These are phyloP conservation scores for Pelargonium citronellum DNA, from an alignment of 441 rosid genomes.

Conservation along the genomic window DNA sequence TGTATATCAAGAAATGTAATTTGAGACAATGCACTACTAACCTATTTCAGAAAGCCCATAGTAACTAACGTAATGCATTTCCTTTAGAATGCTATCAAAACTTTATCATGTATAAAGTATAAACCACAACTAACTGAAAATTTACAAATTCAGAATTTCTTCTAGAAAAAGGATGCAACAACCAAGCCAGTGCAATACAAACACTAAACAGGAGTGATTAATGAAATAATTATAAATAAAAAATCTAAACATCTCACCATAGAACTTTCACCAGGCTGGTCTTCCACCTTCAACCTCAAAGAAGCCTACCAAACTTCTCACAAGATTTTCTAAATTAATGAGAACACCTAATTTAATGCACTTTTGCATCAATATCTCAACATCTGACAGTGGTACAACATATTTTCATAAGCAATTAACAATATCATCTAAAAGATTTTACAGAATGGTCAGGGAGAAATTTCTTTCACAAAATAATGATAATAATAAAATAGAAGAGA, in stretches of 20 bases:
- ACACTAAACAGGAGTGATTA: neutral
- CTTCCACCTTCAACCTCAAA: conserved; percentile 2
- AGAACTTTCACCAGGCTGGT: too few species aligned
- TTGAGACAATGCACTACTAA: neutral
- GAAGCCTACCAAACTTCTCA: neutral
- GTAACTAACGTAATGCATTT: neutral
- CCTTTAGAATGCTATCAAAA: neutral
- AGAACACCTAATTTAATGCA: neutral
- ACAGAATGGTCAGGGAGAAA: neutral
- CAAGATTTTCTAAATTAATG: neutral
- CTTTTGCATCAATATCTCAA: neutral
- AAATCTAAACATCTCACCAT: too few species aligned
- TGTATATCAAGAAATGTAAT: neutral
- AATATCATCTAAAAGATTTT: neutral
- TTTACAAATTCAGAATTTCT: neutral
- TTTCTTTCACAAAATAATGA: neutral
- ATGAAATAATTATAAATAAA: neutral
- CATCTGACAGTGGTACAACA: neutral
- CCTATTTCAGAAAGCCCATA: neutral
- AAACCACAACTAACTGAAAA: neutral
- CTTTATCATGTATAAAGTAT: neutral
- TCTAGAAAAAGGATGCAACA: neutral
- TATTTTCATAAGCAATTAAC: neutral
- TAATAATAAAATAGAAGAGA: neutral
- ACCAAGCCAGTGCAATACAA: neutral